A percentile compares a stretch with the other conserved stretches of the same genome.
Evolutionary conservation across 345 rosid species (phyloP).

Genomic region (Lepidium didymum): DNA sequence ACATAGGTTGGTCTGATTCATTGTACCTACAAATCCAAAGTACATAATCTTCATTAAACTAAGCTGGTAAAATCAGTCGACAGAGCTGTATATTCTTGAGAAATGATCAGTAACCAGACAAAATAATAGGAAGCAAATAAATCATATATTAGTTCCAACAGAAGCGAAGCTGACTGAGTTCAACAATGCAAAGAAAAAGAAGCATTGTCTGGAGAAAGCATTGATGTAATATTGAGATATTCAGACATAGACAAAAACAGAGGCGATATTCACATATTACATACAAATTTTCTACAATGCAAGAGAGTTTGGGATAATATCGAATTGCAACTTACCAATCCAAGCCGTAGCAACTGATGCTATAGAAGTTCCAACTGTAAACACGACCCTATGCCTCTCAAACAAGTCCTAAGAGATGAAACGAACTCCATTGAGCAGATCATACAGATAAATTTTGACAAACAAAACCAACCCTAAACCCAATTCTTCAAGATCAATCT

Average conservation of each 20-base stretch:
- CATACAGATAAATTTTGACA: neutral
- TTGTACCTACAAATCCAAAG: no score
- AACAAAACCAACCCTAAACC: neutral
- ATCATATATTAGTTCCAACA: neutral
- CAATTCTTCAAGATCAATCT: neutral
- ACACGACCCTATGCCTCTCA: slow-evolving; percentile 82
- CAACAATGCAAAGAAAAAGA: neutral
- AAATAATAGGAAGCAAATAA: neutral
- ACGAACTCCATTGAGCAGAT: neutral
- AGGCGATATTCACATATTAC: neutral
- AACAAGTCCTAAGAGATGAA: slow-evolving; percentile 52
- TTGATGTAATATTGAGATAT: neutral
- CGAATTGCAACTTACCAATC: slow-evolving; percentile 47
- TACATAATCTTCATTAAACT: no score
- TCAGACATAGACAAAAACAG: no score
- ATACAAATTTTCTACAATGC: neutral
- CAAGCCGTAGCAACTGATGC: slow-evolving; percentile 95
- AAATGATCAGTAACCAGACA: neutral
- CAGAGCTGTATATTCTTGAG: neutral
- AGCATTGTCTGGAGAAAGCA: neutral
- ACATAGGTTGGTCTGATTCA: no score
- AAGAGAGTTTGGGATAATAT: neutral
- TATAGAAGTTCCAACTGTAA: slow-evolving; percentile 81
- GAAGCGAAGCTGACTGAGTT: neutral
- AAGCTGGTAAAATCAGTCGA: neutral